Evolutionary conservation across 768 basidiomycete species (phyloP).

Genomic region (Lentinus brumalis): DNA sequence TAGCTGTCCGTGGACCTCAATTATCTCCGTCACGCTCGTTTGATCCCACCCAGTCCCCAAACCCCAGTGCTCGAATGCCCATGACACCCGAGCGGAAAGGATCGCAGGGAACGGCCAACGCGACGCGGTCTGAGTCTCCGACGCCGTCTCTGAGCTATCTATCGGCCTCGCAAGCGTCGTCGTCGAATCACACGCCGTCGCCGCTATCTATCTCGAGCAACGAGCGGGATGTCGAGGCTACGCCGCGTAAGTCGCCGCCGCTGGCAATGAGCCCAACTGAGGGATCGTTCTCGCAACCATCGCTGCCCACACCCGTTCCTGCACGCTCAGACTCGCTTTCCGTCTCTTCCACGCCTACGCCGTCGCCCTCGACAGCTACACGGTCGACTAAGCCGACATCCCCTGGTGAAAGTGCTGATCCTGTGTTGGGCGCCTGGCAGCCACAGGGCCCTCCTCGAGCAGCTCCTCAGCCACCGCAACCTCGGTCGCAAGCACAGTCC

Average conservation of each 20-base stretch:
- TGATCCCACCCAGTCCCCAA: constrained; percentile 11
- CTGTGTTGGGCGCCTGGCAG: constrained; percentile 15
- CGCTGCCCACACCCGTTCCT: constrained; percentile 4
- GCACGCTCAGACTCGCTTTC: constrained; percentile 30
- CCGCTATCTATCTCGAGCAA: constrained; percentile 13
- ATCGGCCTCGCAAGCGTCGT: neutral
- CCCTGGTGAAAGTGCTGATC: constrained; percentile 10
- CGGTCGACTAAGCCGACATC: neutral
- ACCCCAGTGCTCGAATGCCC: constrained; percentile 4
- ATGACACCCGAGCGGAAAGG: constrained; percentile 24
- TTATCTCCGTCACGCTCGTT: constrained; percentile 17
- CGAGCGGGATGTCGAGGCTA: constrained; percentile 4
- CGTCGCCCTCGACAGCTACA: constrained; percentile 19
- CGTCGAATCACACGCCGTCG: constrained; percentile 11
- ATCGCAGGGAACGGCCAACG: constrained; percentile 20
- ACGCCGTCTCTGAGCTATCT: neutral
- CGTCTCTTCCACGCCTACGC: constrained; percentile 33
- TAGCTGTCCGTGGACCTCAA: constrained; percentile 15
- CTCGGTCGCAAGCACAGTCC: neutral
- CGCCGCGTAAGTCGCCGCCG: constrained; percentile 6
- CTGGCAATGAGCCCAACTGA: constrained; percentile 16
- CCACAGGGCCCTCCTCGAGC: constrained; percentile 5
- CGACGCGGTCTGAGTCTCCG: constrained; percentile 11
- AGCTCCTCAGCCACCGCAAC: neutral
- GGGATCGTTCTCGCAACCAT: constrained; percentile 3